Conservation (phyloP, 208 protist species). For the Leishmania martiniquensis region DNA sequence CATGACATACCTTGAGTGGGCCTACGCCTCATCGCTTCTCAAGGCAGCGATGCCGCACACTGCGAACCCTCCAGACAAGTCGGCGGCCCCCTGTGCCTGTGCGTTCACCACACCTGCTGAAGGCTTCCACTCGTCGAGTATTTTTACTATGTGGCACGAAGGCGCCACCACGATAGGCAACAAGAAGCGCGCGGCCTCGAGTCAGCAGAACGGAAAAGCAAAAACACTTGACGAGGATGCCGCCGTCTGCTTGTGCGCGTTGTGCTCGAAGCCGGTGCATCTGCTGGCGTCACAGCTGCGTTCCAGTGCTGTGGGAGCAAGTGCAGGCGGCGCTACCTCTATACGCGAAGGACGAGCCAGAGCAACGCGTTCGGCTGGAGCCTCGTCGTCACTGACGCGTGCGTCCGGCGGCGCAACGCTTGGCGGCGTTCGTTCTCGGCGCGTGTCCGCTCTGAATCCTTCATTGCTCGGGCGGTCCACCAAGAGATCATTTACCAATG, state of each 20-base stretch:
- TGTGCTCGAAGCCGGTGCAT: constrained; percentile 40
- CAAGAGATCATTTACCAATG: neutral
- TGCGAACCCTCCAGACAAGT: neutral
- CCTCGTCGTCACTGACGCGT: neutral
- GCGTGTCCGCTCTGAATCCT: neutral
- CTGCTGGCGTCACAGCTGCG: constrained; percentile 3
- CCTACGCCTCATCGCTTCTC: constrained; percentile 54
- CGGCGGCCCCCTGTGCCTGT: neutral
- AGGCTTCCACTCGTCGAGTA: neutral
- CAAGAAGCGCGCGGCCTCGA: too few species aligned
- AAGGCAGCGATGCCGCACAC: constrained; percentile 11
- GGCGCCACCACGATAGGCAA: neutral
- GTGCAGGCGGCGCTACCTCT: neutral
- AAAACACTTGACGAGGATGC: neutral
- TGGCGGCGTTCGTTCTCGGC: neutral
- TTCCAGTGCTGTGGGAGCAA: neutral
- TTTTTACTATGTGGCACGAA: neutral
- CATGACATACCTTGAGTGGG: constrained; percentile 73
- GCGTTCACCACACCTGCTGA: neutral
- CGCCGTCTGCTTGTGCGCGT: constrained; percentile 17
- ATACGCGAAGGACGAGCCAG: neutral
- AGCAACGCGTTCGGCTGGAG: neutral
- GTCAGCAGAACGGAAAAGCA: neutral
- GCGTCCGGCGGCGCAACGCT: neutral
- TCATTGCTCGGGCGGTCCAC: neutral